Evolutionary conservation across 1,284 basidiomycete genomes (phyloP).

Genomic region (Meira miltonrushii): DNA sequence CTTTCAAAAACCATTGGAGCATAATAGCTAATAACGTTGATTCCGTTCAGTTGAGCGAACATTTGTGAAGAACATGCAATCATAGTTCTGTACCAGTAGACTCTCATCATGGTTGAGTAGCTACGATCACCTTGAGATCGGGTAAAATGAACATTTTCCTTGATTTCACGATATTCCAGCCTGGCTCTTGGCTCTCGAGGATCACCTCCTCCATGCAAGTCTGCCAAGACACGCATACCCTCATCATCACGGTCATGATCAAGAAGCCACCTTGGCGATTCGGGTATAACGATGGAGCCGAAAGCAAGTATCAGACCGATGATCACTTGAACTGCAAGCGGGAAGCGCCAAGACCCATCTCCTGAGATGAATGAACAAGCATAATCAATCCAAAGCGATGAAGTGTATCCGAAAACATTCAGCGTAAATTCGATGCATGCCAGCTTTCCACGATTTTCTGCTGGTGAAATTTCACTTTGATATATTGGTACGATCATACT

Average conservation of each 20-base stretch:
- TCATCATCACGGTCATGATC: slow-evolving; percentile 80
- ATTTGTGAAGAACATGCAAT: slow-evolving; percentile 97
- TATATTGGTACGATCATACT: slow-evolving; percentile 94
- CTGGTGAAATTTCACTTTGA: slow-evolving; percentile 92
- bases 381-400: slow-evolving; percentile 76
- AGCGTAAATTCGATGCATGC: slow-evolving; percentile 95
- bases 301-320: slow-evolving; percentile 77
- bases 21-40: slow-evolving; percentile 81
- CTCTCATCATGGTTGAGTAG: slow-evolving; percentile 59
- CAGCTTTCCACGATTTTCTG: slow-evolving; percentile 62
- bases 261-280: slow-evolving; percentile 91
- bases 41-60: slow-evolving; percentile 72
- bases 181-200: slow-evolving; percentile 68
- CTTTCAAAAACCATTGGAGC: slow-evolving; percentile 59
- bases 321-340: slow-evolving; percentile 56
- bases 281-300: slow-evolving; percentile 82
- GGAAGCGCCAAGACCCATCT: slow-evolving; percentile 54
- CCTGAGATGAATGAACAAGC: slow-evolving; percentile 69
- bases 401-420: slow-evolving; percentile 82
- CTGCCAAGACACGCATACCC: slow-evolving; percentile 81
- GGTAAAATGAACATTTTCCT: slow-evolving; percentile 61
- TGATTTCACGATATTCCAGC: slow-evolving; percentile 87
- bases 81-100: slow-evolving; percentile 63
- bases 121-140: slow-evolving; percentile 63
- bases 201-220: slow-evolving; percentile 76